phyloP scores from a whole-genome alignment of 805 yeast species.

The Deakozyma indianensis region DNA sequence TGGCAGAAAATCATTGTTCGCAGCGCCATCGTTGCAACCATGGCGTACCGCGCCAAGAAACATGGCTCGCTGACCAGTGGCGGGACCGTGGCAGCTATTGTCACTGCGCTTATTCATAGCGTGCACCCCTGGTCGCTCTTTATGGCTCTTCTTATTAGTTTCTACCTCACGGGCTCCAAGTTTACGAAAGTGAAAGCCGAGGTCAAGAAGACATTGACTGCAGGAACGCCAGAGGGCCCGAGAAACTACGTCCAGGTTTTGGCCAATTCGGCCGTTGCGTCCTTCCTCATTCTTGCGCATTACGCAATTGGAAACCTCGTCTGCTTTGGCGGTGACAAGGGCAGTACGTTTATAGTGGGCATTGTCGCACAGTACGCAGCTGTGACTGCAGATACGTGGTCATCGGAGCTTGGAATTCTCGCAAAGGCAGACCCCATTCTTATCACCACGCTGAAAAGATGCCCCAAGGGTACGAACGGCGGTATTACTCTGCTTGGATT shows the following conservation, averaged over 20 bases:
- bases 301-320: background rate
- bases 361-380: slow-evolving; percentile 27
- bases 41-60: slow-evolving; percentile 16
- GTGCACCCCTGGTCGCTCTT: slow-evolving; percentile 23
- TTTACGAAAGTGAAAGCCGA: slow-evolving; percentile 27
- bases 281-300: slow-evolving; percentile 21
- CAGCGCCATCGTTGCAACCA: background rate
- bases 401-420: slow-evolving; percentile 32
- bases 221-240: slow-evolving; percentile 16
- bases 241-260: slow-evolving; percentile 29
- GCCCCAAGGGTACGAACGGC: slow-evolving; percentile 35
- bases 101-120: slow-evolving; percentile 28
- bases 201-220: slow-evolving; percentile 22
- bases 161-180: slow-evolving; percentile 25
- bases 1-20: slow-evolving; percentile 7
- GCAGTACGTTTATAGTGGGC: slow-evolving; percentile 14
- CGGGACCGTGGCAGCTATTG: slow-evolving; percentile 25
- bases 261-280: slow-evolving; percentile 27
- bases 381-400: slow-evolving; percentile 33
- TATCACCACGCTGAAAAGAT: slow-evolving; percentile 26
- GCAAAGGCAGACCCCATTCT: slow-evolving; percentile 25
- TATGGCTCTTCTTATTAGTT: slow-evolving; percentile 21
- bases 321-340: background rate
- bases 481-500: slow-evolving; percentile 28
- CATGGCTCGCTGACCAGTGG: slow-evolving; percentile 24